Base-by-base conservation (phyloP, 2,329 filamentous ascomycete genomes). In the Fusarium sp. region DNA sequence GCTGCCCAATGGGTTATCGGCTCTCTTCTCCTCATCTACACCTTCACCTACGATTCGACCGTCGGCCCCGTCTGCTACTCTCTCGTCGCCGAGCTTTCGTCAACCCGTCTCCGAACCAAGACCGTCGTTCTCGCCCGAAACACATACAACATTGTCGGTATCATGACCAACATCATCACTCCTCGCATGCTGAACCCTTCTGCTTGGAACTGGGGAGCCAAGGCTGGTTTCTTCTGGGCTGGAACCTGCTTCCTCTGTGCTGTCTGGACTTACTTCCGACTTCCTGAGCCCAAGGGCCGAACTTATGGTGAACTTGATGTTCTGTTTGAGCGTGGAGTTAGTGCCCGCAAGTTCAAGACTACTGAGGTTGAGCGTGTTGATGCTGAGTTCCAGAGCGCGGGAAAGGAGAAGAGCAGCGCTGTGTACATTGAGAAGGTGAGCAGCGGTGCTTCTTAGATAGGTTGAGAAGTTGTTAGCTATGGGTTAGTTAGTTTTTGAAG, bases 31-130 rank as follows among this genome's bases (percentile, higher is more conserved):
- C 67, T 80, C 21, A 74, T 81, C 61, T 83, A 82, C 74, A 82
- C 80, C 20, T 79, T 83, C 29, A 77, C 81, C 47, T 81, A 80
- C 53, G 74, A 80, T 59, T 72, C 71, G 37, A 80, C 79, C 7
- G 76, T 81, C 25, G 79, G 79, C 1, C 79, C 65, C 36, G 92
- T 97, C 25, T 94, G 91, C 80, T 97, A 96, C 80, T 95, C 92
- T 0, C 85, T 97, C 33, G 93, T 97, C 6, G 87, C 82, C 2
- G 82, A 84, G 70, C 63, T 83, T 5, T 77, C 79, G 1, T 82
- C 81, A 0, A 83, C 81, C 6, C 81, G 82, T 37, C 77, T 84
- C 20, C 78, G 82, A 43, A 81, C 80, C 46, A 82, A 83, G 72
- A 81, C 81, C 0, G 79, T 84, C 18, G 81, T 82, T 14, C 71